Base-by-base conservation (phyloP, 2,329 filamentous ascomycete genomes). In the Ascochyta rabiei region DNA sequence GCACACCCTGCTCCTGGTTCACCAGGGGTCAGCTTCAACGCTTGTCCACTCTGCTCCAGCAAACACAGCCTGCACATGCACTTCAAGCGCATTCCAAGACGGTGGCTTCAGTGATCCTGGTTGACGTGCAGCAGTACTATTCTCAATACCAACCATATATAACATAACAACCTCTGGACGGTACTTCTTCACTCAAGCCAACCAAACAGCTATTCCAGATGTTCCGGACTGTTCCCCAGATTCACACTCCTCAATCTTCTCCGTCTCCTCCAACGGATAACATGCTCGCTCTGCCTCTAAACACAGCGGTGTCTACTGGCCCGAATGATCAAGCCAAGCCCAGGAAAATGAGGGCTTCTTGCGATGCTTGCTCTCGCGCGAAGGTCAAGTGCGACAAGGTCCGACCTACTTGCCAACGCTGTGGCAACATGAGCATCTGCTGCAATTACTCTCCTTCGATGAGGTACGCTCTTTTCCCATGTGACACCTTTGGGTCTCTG, bases 371-470 rank as follows among this genome's bases (percentile, higher is more conserved):
- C 62, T 75, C 72, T 31, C 71, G 71, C 45, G 71, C 72, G 30
- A 75, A 75, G 57, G 72, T 75, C 60, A 74, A 73, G 58, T 75
- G 72, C 42, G 71, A 75, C 47, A 75, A 75, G 57, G 67, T 74
- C 12, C 61, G 72, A 30, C 72, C 72, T 31, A 72, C 67, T 34
- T 75, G 72, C 53, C 71, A 75, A 47, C 66, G 72, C 15, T 75
- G 72, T 37, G 63, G 69, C 5, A 75, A 70, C 45, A 74, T 75
- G 68, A 67, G 63, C 35, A 69, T 75, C n/a, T 73, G 72, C 60
- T 75, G 72, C 60, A 74, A 75, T 53, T 75, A 75, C 62, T 75
- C 72, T 31, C 72, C 71, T 7, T 75, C 72, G 12, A 75, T 75
- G 72, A 75, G 72, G 72, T 75, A 73, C 41, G 56, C 40, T 21